Base-by-base conservation (phyloP, 108 stramenopile species). In the Fragilaria radians region DNA sequence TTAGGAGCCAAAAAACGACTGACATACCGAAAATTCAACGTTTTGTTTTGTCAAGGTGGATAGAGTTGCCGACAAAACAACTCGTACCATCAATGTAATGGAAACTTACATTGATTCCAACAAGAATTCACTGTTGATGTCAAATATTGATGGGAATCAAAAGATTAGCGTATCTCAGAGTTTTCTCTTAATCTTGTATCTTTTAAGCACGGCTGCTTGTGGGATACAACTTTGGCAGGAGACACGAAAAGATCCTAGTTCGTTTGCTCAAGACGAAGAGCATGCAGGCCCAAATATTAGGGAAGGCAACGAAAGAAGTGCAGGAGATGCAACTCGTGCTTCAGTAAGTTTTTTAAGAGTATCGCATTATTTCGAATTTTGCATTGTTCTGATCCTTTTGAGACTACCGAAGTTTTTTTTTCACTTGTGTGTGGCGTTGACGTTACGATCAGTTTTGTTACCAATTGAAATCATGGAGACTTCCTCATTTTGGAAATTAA, bases 381-480 rank as follows among this genome's bases (percentile, higher is more conserved):
- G 22, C 3, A 26, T 50, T 50, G 17, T 19, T 50, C 7, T 19
- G 11, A 19, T 21, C 5, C 14, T 19, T 50, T 57, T 51, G 27
- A 25, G n/a, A 0, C 23, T 27, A 18, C 36, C 26, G 58, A 62
- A 79, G 78, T 79, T 79, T 67, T 69, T 68, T 3, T 58, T 65
- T 31, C 33, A 66, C 5, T 34, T 79, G 36, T 63, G 72, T 25
- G 28, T 74, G n/a, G 78, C 78, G 0, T 63, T 73, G 51, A 7
- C 59, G 4, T 46, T 66, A 1, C 32, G 78, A 31, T 24, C 70
- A 4, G 50, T 74, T 48, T 46, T 66, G 32, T 71, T 79, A 34
- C 78, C 78, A 3, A 53, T 79, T 33, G 67, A 74, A 54, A 65
- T 72, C 22, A 74, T 65, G 61, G 28, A 55, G 1, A 42, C 66